Evolutionary conservation across 306 rosid genomes (phyloP).

Genomic region (Heteromeles arbutifolia): DNA sequence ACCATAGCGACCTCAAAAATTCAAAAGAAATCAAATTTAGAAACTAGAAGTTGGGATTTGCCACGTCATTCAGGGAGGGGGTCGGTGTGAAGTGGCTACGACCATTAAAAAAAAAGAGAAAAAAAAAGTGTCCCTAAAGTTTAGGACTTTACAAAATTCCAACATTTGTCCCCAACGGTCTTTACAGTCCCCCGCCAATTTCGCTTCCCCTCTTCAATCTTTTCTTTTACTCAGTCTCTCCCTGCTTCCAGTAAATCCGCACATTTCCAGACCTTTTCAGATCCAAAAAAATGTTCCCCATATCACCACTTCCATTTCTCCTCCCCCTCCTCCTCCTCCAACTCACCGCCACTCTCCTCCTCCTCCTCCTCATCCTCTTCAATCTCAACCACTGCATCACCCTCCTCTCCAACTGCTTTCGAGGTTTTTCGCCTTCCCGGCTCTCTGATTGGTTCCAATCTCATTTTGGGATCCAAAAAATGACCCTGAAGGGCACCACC

Average conservation of each 20-base stretch:
- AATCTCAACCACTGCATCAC: not conserved
- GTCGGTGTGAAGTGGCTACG: conserved; percentile 1
- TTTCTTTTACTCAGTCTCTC: conserved; percentile 12
- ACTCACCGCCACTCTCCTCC: not conserved
- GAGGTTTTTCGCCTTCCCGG: not conserved
- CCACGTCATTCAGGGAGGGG: not conserved
- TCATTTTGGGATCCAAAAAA: not conserved
- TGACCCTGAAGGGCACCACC: conserved; percentile 69
- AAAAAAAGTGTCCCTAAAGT: not conserved
- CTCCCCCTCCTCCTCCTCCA: not conserved
- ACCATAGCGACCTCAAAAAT: not conserved
- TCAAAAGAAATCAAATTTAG: not conserved
- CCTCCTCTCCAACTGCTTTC: not conserved
- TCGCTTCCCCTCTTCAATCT: conserved; percentile 7
- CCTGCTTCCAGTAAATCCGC: conserved; percentile 13
- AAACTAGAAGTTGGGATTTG: not conserved
- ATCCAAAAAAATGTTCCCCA: conserved; percentile 2
- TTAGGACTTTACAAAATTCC: not conserved
- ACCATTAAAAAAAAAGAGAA: not conserved
- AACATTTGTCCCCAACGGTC: conserved; percentile 14
- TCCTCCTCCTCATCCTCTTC: not conserved
- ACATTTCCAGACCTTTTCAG: conserved; percentile 13
- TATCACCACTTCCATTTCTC: not conserved
- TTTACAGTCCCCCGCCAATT: not conserved
- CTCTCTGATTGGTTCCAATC: not conserved